Conservation (phyloP, 176 grass and related monocot genomes). For the barley (Hordeum vulgare) region MorexV3_pseudomolecules_assembly NC_058524.1:197150744-197151243, state of each 20-base stretch:
- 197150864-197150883: constrained; percentile 18
- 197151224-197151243: constrained; percentile 16
- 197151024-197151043: constrained; percentile 33
- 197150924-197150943: constrained; percentile 15
- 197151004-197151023: constrained; percentile 23
- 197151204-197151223: constrained; percentile 36
- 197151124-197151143: constrained; percentile 28
- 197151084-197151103: constrained; percentile 23
- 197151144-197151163: constrained; percentile 15
- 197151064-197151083: constrained; percentile 34
- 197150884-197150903: constrained; percentile 29
- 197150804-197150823: neutral
- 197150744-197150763: neutral
- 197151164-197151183: neutral
- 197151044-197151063: constrained; percentile 35
- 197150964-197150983: constrained; percentile 23
- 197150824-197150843: constrained; percentile 6
- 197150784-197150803: constrained; percentile 17
- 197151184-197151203: constrained; percentile 50
- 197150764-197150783: constrained; percentile 28
- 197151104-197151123: constrained; percentile 20
- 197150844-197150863: constrained; percentile 51
- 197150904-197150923: constrained; percentile 43
- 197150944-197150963: constrained; percentile 30
- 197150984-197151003: constrained; percentile 19